Evolutionary conservation across 2,329 filamentous ascomycete species (phyloP).

Genomic region (Trichoderma breve): DNA sequence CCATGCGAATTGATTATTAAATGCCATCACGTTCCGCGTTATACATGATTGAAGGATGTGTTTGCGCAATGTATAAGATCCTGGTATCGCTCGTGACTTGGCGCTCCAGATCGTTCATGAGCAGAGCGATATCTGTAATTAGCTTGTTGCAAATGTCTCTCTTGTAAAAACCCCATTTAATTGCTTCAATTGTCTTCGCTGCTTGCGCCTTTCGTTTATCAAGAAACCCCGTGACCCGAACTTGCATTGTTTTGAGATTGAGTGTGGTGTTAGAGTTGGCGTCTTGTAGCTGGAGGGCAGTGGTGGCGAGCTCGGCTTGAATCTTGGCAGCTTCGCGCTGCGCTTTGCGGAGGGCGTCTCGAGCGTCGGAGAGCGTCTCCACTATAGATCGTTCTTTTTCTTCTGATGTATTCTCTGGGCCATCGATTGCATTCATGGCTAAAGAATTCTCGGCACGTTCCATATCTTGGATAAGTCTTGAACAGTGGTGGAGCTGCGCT

Average conservation of each 20-base stretch:
- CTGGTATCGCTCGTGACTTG: background rate
- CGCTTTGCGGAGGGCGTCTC: background rate
- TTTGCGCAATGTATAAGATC: background rate
- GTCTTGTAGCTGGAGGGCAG: background rate
- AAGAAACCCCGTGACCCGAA: background rate
- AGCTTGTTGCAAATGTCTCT: background rate
- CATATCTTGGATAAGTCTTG: background rate
- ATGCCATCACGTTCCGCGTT: background rate
- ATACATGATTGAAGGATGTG: background rate
- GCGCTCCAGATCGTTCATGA: background rate
- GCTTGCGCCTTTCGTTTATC: background rate
- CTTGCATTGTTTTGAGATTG: background rate
- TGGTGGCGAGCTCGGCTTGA: background rate
- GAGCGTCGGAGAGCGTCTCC: background rate
- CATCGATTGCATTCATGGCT: background rate
- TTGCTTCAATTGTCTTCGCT: background rate
- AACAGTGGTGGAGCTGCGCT: background rate
- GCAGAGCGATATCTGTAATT: background rate
- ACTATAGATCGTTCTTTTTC: background rate
- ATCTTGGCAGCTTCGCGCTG: background rate
- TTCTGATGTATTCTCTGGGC: background rate
- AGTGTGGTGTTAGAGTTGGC: background rate
- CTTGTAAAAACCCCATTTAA: background rate
- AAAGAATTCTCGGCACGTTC: background rate
- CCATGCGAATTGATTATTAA: background rate